A percentile compares a stretch with the other conserved stretches of the same genome.
phyloP scores from a whole-genome alignment of 169 alveolate genomes.

The Eimeria praecox region DNA sequence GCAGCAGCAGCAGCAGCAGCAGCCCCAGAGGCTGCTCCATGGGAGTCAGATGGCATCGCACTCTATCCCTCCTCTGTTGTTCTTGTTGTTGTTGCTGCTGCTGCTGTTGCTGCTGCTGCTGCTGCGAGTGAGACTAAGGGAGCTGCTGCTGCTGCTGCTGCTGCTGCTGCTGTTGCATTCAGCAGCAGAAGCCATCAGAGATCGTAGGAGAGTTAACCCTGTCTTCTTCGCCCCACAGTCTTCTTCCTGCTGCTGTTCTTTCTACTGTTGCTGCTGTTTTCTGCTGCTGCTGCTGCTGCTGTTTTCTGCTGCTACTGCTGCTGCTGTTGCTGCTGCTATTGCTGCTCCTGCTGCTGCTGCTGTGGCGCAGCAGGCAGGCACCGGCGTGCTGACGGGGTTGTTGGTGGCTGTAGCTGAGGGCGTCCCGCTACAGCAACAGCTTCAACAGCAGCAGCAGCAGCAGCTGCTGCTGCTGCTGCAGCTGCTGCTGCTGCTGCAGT shows the following conservation, averaged over 20 bases:
- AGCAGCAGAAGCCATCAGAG: background rate
- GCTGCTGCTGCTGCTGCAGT: conserved; percentile 34
- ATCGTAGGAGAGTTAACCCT: background rate
- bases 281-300: background rate
- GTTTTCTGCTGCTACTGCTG: background rate
- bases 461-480: background rate
- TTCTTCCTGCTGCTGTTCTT: background rate
- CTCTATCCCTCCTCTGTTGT: background rate
- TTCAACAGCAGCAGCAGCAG: background rate
- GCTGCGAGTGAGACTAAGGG: background rate
- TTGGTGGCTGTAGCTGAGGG: background rate
- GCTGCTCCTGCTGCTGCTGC: background rate
- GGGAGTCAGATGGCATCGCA: conserved; percentile 22
- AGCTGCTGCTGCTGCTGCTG: conserved; percentile 44
- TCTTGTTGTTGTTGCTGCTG: background rate
- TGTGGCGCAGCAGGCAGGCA: background rate
- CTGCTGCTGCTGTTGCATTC: background rate
- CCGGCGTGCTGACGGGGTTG: background rate
- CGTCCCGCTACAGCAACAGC: conserved; percentile 12
- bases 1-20: conserved; percentile 41
- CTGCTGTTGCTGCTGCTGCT: background rate
- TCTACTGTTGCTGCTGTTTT: background rate
- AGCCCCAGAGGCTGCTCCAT: conserved; percentile 37
- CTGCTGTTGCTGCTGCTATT: conserved; percentile 16
- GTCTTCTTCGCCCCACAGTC: background rate